These are phyloP conservation scores for Gynandropsis gynandra DNA, from an alignment of 345 rosid genomes.

Conservation along the genomic window DNA sequence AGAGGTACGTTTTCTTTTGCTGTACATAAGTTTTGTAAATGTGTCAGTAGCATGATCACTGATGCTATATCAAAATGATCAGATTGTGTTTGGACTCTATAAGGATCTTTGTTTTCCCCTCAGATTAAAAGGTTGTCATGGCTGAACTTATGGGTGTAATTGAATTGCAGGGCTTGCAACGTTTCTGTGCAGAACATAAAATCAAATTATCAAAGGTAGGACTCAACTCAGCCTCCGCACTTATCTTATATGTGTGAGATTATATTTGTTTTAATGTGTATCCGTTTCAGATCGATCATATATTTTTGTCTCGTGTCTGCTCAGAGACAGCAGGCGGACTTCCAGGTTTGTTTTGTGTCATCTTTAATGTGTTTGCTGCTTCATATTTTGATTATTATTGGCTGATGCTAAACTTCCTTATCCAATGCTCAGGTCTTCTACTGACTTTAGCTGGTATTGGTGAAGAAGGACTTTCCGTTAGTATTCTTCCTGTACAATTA, in stretches of 20 bases:
- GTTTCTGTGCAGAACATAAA: conserved; percentile 91
- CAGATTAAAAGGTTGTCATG: too few relatives aligned
- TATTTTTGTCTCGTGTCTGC: conserved; percentile 93
- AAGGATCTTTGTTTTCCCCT: not conserved
- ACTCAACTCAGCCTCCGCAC: conserved; percentile 2
- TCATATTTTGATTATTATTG: not conserved
- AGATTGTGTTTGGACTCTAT: not conserved
- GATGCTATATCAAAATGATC: not conserved
- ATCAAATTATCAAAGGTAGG: conserved; percentile 80
- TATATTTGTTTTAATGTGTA: conserved; percentile 10
- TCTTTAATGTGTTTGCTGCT: conserved; percentile 1
- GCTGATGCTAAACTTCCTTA: not conserved
- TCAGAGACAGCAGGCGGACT: conserved; percentile 97
- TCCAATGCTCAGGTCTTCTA: conserved; percentile 50
- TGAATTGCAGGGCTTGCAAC: conserved; percentile 67
- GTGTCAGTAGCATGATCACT: conserved; percentile 7
- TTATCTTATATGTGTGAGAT: conserved; percentile 11
- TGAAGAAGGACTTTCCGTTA: conserved; percentile 87
- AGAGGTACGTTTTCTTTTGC: conserved; percentile 43
- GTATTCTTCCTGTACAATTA: conserved; percentile 26
- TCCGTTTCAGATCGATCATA: conserved; percentile 71
- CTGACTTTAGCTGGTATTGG: conserved; percentile 90
- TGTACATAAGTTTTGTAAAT: not conserved
- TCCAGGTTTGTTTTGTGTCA: conserved; percentile 56
- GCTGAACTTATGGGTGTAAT: not conserved